A percentile compares a stretch with the other conserved stretches of the same genome.
These are phyloP conservation scores for Exophiala spinifera DNA, from an alignment of 2,329 filamentous ascomycete species.

Conservation along the genomic window DNA sequence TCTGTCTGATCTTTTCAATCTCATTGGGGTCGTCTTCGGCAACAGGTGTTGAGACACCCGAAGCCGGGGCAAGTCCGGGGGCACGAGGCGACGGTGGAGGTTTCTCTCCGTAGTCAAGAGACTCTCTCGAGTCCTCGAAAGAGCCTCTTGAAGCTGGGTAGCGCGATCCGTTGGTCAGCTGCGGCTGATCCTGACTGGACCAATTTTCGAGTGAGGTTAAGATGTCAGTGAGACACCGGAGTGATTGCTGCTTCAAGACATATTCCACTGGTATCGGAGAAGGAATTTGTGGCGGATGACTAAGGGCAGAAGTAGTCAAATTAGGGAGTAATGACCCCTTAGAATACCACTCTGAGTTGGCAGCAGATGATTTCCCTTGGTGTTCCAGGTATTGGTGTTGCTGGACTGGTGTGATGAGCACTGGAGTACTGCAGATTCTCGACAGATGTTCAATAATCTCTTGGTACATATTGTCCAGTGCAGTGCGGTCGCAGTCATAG, in stretches of 20 bases:
- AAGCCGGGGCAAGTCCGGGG: constrained; percentile 52
- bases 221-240: constrained; percentile 85
- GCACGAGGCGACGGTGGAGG: constrained; percentile 60
- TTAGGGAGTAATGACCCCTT: constrained; percentile 82
- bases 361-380: constrained; percentile 58
- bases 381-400: constrained; percentile 86
- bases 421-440: constrained; percentile 75
- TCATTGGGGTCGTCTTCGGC: constrained; percentile 88
- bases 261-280: constrained; percentile 77
- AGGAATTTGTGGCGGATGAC: constrained; percentile 46
- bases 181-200: constrained; percentile 67
- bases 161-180: constrained; percentile 39
- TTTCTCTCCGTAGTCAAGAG: constrained; percentile 62
- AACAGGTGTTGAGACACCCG: constrained; percentile 63
- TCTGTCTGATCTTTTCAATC: constrained; percentile 89
- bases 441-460: constrained; percentile 89
- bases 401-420: constrained; percentile 70
- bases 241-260: constrained; percentile 79
- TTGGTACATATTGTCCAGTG: constrained; percentile 95
- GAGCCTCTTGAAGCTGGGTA: constrained; percentile 50
- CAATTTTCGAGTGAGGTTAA: constrained; percentile 88
- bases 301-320: constrained; percentile 74
- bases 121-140: constrained; percentile 63
- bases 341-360: constrained; percentile 76
- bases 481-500: constrained; percentile 92